These are phyloP conservation scores for Diaporthe vaccinii DNA, from an alignment of 2,329 filamentous ascomycete species.

Conservation along the genomic window DNA sequence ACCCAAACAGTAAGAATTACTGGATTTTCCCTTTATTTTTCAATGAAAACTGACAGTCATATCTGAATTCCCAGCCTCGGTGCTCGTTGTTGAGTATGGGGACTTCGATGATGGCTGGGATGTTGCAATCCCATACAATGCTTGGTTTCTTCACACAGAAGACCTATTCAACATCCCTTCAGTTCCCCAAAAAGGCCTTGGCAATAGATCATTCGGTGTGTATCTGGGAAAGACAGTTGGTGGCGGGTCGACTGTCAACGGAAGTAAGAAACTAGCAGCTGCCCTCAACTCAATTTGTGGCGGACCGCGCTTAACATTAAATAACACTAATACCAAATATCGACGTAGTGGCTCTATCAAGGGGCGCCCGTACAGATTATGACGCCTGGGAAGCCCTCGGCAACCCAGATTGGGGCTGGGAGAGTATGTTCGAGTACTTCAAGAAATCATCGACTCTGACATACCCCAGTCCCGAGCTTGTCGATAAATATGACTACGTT, in stretches of 20 bases:
- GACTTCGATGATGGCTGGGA: slow-evolving; percentile 37
- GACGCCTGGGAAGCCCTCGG: slow-evolving; percentile 53
- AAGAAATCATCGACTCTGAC: slow-evolving; percentile 44
- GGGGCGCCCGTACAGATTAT: slow-evolving; percentile 44
- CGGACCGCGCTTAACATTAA: neutral
- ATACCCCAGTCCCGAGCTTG: slow-evolving; percentile 11
- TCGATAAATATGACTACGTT: slow-evolving; percentile 6
- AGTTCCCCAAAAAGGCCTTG: slow-evolving; percentile 47
- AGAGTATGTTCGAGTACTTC: slow-evolving; percentile 50
- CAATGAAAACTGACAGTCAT: neutral
- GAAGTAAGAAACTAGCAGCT: slow-evolving; percentile 50
- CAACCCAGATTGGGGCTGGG: slow-evolving; percentile 47
- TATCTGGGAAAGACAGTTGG: slow-evolving; percentile 50
- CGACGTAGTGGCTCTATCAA: slow-evolving; percentile 10
- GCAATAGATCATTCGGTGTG: slow-evolving; percentile 43
- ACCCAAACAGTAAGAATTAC: slow-evolving; percentile 32
- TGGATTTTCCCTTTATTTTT: too few relatives aligned
- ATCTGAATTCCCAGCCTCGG: slow-evolving; percentile 7
- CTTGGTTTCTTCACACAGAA: slow-evolving; percentile 3
- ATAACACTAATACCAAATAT: neutral
- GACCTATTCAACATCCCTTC: slow-evolving; percentile 40
- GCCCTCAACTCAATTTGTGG: slow-evolving; percentile 37
- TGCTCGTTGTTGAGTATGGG: slow-evolving; percentile 45
- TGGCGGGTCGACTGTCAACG: slow-evolving; percentile 55
- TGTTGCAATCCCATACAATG: slow-evolving; percentile 16